Percentiles rank a stretch among this genome's conserved stretches.
phyloP scores from a whole-genome alignment of 352 stramenopile species.

The Phytophthora nicotianae region DNA sequence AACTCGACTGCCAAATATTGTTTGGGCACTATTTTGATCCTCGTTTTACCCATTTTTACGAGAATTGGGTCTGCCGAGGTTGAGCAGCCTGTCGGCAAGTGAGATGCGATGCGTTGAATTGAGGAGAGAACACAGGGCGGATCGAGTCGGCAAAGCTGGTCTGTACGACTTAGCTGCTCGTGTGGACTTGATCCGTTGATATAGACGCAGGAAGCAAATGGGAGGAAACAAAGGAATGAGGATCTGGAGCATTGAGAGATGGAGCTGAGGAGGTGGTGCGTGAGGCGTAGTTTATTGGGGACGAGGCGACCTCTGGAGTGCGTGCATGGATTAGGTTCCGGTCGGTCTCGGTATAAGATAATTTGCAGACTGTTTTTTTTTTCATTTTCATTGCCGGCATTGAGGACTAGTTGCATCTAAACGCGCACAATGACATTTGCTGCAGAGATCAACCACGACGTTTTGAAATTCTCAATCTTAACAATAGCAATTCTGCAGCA shows the following conservation, averaged over 20 bases:
- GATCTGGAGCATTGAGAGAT: constrained; percentile 15
- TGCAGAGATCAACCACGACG: too few relatives aligned
- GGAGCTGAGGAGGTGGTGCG: constrained; percentile 8
- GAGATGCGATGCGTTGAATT: constrained; percentile 14
- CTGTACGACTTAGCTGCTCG: constrained; percentile 12
- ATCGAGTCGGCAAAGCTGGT: constrained; percentile 4
- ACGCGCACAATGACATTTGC: too few relatives aligned
- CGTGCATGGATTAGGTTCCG: constrained; percentile 24
- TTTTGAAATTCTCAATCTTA: too few relatives aligned
- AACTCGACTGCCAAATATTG: constrained; percentile 9
- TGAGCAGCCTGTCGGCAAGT: constrained; percentile 8
- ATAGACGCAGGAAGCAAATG: constrained; percentile 21
- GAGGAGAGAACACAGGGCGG: constrained; percentile 5
- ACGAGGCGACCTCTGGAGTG: constrained; percentile 14
- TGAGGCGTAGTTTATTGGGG: constrained; percentile 30
- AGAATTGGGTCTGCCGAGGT: constrained; percentile 1
- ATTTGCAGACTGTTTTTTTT: constrained; percentile 35
- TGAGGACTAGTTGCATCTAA: background rate
- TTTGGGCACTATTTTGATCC: constrained; percentile 5
- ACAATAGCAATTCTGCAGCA: too few relatives aligned
- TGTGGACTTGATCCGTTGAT: constrained; percentile 19
- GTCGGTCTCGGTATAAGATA: constrained; percentile 33
- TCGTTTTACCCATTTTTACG: constrained; percentile 8
- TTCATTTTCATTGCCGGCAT: constrained; percentile 1
- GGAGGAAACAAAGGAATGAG: constrained; percentile 12